Percentiles rank a stretch among this genome's conserved stretches.
Conservation (phyloP, 2,329 filamentous ascomycete genomes). For the Cadophora sp. region DNA sequence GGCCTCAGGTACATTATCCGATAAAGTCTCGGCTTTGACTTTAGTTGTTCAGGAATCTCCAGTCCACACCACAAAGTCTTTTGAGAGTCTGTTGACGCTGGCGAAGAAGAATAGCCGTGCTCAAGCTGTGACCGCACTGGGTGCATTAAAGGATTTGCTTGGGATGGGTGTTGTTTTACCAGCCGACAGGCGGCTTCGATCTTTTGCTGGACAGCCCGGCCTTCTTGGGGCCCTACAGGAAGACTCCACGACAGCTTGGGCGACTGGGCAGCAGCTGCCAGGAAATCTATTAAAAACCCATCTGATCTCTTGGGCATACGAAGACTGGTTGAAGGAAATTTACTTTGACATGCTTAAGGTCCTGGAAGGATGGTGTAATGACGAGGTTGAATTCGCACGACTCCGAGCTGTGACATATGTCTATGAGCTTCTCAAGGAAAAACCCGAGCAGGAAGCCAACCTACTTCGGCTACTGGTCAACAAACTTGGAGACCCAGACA, state of each 20-base stretch:
- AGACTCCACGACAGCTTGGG: constrained; percentile 65
- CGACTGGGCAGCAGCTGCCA: constrained; percentile 72
- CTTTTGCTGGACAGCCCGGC: constrained; percentile 81
- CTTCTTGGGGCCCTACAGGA: constrained; percentile 75
- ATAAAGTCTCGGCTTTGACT: constrained; percentile 95
- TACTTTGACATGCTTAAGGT: constrained; percentile 95
- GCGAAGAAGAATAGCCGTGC: constrained; percentile 94
- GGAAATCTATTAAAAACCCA: constrained; percentile 76
- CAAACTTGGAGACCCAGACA: constrained; percentile 93
- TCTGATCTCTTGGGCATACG: constrained; percentile 87
- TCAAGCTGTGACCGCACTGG: constrained; percentile 90
- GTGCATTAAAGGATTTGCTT: constrained; percentile 91
- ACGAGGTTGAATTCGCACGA: constrained; percentile 94
- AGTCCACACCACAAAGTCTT: constrained; percentile 86
- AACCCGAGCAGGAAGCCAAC: constrained; percentile 97
- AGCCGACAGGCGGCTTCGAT: constrained; percentile 77
- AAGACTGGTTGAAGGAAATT: constrained; percentile 92
- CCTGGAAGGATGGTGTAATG: constrained; percentile 90
- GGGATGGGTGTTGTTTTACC: constrained; percentile 88
- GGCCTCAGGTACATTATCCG: constrained; percentile 92
- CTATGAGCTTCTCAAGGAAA: constrained; percentile 89
- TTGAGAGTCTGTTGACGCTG: constrained; percentile 82
- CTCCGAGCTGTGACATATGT: constrained; percentile 89
- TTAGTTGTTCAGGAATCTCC: constrained; percentile 96
- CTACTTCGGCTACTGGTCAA: constrained; percentile 90